These are phyloP conservation scores for Trichoderma hamatum DNA, from an alignment of 2,329 filamentous ascomycete genomes.

Conservation along the genomic window DNA sequence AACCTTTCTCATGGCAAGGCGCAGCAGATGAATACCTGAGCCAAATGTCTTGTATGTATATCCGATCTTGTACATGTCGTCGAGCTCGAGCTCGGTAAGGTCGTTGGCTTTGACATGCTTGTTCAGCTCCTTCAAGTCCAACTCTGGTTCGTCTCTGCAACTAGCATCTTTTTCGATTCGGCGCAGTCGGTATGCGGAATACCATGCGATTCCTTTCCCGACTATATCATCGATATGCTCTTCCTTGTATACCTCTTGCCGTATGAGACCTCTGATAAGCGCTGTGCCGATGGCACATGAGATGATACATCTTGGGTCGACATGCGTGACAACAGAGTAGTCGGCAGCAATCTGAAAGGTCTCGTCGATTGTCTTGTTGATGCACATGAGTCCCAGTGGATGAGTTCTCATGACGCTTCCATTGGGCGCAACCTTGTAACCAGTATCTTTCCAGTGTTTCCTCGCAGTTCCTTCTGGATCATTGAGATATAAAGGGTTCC, in stretches of 20 bases:
- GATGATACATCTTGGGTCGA: slow-evolving; percentile 55
- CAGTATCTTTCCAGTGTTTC: slow-evolving; percentile 46
- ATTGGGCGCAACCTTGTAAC: slow-evolving; percentile 50
- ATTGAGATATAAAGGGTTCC: slow-evolving; percentile 42
- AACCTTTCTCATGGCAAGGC: slow-evolving; percentile 46
- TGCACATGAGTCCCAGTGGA: slow-evolving; percentile 52
- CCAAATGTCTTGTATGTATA: slow-evolving; percentile 59
- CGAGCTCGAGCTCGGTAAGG: slow-evolving; percentile 48
- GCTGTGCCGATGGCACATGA: slow-evolving; percentile 52
- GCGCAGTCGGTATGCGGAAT: slow-evolving; percentile 31
- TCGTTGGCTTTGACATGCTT: slow-evolving; percentile 43
- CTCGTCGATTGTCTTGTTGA: slow-evolving; percentile 45
- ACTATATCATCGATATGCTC: slow-evolving; percentile 47
- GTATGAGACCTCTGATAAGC: slow-evolving; percentile 50
- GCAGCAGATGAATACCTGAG: slow-evolving; percentile 48
- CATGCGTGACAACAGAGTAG: slow-evolving; percentile 52
- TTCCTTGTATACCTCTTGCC: slow-evolving; percentile 48
- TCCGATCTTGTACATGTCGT: slow-evolving; percentile 51
- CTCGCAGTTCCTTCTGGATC: slow-evolving; percentile 47
- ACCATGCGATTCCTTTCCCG: slow-evolving; percentile 46
- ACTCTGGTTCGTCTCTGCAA: slow-evolving; percentile 36
- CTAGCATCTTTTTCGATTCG: slow-evolving; percentile 32
- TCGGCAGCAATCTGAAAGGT: slow-evolving; percentile 48
- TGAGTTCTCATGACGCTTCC: slow-evolving; percentile 58
- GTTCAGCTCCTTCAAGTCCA: slow-evolving; percentile 48